Percentiles rank a stretch among this genome's conserved stretches.
Evolutionary conservation across 2,329 filamentous ascomycete species (phyloP).

Genomic region (Epichloe aotearoae): DNA sequence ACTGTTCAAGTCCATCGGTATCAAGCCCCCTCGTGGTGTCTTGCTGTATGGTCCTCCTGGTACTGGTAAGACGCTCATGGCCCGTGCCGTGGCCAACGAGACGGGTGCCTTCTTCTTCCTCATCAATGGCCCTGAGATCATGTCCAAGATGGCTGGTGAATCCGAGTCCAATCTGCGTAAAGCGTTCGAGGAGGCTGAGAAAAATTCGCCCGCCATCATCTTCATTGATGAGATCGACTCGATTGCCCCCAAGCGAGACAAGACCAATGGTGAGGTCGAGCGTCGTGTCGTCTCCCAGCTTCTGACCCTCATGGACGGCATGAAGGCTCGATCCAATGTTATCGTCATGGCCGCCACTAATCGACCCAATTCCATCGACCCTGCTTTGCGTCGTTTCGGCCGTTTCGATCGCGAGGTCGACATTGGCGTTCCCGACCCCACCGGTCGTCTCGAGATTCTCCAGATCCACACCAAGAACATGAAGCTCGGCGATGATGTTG

Average conservation of each 20-base stretch:
- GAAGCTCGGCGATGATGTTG: conserved; percentile 95
- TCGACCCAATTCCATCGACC: conserved; percentile 96
- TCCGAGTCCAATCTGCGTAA: conserved; percentile 96
- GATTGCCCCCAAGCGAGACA: conserved; percentile 97
- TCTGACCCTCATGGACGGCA: conserved; percentile 96
- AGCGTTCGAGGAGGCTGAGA: conserved; percentile 98
- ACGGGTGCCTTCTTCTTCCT: conserved; percentile 99
- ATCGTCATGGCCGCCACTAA: conserved; percentile 99
- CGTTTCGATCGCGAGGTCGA: conserved; percentile 99
- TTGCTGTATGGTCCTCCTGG: conserved; percentile 92
- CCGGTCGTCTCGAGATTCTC: conserved; percentile 94
- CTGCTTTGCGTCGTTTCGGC: conserved; percentile 91
- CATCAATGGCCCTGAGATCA: conserved; percentile 98
- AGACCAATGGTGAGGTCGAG: conserved; percentile 98
- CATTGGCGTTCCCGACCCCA: conserved; percentile 95
- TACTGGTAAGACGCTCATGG: conserved; percentile 99
- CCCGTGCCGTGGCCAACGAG: conserved; percentile 95
- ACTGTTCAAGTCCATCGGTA: conserved; percentile 99
- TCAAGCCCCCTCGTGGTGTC: conserved; percentile 97
- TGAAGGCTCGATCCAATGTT: conserved; percentile 98
- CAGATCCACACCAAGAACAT: conserved; percentile 99
- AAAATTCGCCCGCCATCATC: conserved; percentile 98
- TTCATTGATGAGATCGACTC: conserved; percentile 99
- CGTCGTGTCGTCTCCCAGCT: conserved; percentile 97
- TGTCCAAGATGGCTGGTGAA: conserved; percentile 99